phyloP scores from a whole-genome alignment of 257 asterid species.

The Hygrophila difformis region DNA sequence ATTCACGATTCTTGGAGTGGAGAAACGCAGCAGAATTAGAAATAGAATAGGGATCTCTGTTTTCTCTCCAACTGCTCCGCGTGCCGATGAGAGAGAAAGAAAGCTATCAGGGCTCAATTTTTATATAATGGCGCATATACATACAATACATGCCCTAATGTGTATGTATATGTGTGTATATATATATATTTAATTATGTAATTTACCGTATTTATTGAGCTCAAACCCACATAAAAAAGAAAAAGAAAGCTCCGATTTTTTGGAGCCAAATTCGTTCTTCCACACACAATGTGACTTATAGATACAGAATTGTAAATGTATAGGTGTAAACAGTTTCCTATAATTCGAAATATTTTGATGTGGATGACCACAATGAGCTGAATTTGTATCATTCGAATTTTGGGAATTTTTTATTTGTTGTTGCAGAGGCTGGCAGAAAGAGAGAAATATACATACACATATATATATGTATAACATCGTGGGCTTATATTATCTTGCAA shows the following conservation, averaged over 20 bases:
- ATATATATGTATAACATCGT: too few species aligned
- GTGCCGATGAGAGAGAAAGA: constrained; percentile 52
- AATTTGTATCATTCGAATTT: too few species aligned
- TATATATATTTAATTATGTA: too few species aligned
- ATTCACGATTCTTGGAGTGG: constrained; percentile 1
- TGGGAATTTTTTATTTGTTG: constrained; percentile 3
- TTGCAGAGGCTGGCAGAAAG: constrained; percentile 28
- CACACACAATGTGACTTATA: too few species aligned
- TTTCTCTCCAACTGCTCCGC: constrained; percentile 18
- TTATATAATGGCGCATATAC: constrained; percentile 7
- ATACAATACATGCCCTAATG: background rate
- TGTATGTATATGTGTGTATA: background rate
- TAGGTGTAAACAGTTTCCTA: too few species aligned
- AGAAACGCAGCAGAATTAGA: constrained; percentile 10
- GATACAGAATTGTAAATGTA: too few species aligned
- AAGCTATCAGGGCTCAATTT: constrained; percentile 10
- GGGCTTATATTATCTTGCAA: too few species aligned
- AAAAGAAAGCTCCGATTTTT: too few species aligned
- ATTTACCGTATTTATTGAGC: too few species aligned
- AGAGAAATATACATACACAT: too few species aligned
- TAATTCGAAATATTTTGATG: background rate
- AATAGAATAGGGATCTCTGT: constrained; percentile 76
- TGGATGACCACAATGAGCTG: too few species aligned
- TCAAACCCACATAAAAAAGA: background rate
- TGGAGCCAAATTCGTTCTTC: too few species aligned